phyloP scores from a whole-genome alignment of 768 basidiomycete species.

The Aureoboletus auriporus region DNA sequence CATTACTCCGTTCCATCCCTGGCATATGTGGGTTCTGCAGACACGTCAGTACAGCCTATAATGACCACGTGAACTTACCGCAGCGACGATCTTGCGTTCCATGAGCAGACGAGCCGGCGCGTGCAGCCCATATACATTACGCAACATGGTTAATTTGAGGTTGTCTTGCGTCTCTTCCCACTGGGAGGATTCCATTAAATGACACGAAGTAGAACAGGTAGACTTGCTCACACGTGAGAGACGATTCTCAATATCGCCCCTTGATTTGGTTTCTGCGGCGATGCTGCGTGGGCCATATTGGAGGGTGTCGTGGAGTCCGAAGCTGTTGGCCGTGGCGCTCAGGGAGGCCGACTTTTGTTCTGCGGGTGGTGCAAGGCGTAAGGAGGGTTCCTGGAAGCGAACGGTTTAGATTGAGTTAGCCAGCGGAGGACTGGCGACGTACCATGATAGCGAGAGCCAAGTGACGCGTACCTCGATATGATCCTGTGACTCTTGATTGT shows the following conservation, averaged over 20 bases:
- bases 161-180: slow-evolving; percentile 95
- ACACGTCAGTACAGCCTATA: not conserved
- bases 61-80: slow-evolving; percentile 39
- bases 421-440: not conserved
- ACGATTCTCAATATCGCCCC: slow-evolving; percentile 59
- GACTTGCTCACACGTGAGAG: slow-evolving; percentile 64
- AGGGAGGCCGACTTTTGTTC: slow-evolving; percentile 59
- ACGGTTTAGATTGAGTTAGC: slow-evolving; percentile 1
- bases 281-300: slow-evolving; percentile 81
- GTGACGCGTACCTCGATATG: slow-evolving; percentile 16
- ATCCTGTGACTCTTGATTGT: slow-evolving; percentile 22
- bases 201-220: not conserved
- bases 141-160: slow-evolving; percentile 77
- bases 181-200: slow-evolving; percentile 37
- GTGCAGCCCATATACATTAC: slow-evolving; percentile 82
- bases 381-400: slow-evolving; percentile 40
- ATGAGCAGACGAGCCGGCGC: slow-evolving; percentile 87
- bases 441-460: slow-evolving; percentile 20
- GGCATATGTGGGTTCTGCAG: slow-evolving; percentile 65
- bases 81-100: slow-evolving; percentile 85
- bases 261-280: slow-evolving; percentile 65
- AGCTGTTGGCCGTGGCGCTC: slow-evolving; percentile 61
- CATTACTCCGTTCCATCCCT: slow-evolving; percentile 62
- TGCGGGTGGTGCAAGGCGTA: slow-evolving; percentile 59
- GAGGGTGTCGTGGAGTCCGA: slow-evolving; percentile 88